Evolutionary conservation across 2,329 filamentous ascomycete genomes (phyloP).

Genomic region (Ascochyta koolunga): DNA sequence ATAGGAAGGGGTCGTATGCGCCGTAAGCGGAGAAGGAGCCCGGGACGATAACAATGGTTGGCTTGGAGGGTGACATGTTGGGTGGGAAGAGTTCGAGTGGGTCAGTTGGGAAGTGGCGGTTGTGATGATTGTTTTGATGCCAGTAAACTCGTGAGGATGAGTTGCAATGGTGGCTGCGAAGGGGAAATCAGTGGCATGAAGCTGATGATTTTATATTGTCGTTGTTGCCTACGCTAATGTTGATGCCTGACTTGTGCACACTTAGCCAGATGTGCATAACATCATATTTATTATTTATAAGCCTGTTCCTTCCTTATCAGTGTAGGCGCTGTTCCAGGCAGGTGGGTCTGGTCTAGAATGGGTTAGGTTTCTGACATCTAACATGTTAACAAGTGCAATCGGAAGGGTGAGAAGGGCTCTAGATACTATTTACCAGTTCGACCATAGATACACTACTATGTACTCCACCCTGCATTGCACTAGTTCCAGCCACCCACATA

Average conservation of each 20-base stretch:
- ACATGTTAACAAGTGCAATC: background rate
- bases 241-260: constrained; percentile 2
- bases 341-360: background rate
- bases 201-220: background rate
- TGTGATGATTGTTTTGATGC: background rate
- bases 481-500: background rate
- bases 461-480: background rate
- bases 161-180: background rate
- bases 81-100: background rate
- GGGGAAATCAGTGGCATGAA: background rate
- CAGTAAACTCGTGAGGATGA: background rate
- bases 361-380: background rate
- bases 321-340: background rate
- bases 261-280: background rate
- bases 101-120: background rate
- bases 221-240: background rate
- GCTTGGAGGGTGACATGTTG: constrained; percentile 5
- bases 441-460: constrained; percentile 8
- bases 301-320: background rate
- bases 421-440: constrained; percentile 1
- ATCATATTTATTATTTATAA: background rate
- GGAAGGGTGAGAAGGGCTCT: background rate
- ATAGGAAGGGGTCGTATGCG: constrained; percentile 19
- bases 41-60: constrained; percentile 28
- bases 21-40: constrained; percentile 25